These are phyloP conservation scores for Capsicum pubescens DNA, from an alignment of 257 asterid genomes.

Conservation along the genomic window DNA sequence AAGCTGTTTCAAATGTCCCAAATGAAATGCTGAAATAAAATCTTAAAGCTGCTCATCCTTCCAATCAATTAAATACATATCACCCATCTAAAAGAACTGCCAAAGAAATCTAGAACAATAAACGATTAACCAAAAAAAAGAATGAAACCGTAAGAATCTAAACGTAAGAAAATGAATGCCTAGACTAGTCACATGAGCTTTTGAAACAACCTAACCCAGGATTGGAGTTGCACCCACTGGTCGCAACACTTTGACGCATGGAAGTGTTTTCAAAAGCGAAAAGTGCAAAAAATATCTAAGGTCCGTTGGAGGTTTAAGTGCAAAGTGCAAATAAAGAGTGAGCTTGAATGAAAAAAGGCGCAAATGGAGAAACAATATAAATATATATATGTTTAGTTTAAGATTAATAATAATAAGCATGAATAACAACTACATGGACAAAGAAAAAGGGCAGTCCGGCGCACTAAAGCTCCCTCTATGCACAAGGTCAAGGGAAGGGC, in stretches of 20 bases:
- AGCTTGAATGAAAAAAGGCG: no score
- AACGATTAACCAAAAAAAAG: neutral
- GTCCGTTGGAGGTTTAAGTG: no score
- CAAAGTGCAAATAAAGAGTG: no score
- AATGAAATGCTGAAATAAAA: slow-evolving; percentile 14
- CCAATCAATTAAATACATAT: slow-evolving; percentile 13
- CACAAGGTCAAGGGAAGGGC: no score
- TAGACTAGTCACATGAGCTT: slow-evolving; percentile 21
- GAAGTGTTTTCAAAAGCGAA: no score
- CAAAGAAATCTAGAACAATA: slow-evolving; percentile 9
- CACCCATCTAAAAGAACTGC: neutral
- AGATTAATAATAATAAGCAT: no score
- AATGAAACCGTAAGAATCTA: neutral
- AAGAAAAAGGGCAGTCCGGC: no score
- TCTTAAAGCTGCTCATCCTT: slow-evolving; percentile 23
- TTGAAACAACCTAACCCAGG: neutral
- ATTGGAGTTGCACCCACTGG: neutral
- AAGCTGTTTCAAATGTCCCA: slow-evolving; percentile 4
- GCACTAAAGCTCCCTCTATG: no score
- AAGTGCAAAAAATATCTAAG: no score
- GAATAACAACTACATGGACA: no score
- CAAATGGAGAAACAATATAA: no score
- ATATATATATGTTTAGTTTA: no score
- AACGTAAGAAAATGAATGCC: neutral
- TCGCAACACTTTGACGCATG: neutral